Evolutionary conservation across 2,329 filamentous ascomycete species (phyloP).

Genomic region (Chrysosporium queenslandicum): DNA sequence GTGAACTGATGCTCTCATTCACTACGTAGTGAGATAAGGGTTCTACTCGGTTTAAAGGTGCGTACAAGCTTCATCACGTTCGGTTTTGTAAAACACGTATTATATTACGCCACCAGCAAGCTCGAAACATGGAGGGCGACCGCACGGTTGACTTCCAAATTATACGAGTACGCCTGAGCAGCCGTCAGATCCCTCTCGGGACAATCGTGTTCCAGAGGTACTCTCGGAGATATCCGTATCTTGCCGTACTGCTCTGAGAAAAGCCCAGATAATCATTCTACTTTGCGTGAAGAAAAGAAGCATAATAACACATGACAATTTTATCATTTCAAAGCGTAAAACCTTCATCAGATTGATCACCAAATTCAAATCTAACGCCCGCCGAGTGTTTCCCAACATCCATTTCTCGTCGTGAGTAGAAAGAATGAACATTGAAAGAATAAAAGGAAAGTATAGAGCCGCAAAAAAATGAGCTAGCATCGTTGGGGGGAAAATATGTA

Average conservation of each 20-base stretch:
- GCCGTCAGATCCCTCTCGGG: too few relatives aligned
- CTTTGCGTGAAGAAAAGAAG: neutral
- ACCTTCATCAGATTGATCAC: constrained; percentile 4
- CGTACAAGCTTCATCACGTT: too few relatives aligned
- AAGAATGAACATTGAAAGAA: constrained; percentile 12
- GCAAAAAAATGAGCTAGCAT: neutral
- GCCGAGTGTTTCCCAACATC: constrained; percentile 11
- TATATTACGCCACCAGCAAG: too few relatives aligned
- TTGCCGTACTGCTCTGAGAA: neutral
- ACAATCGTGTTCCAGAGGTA: too few relatives aligned
- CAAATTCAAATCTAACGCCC: constrained; percentile 11
- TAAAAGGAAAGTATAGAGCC: constrained; percentile 5
- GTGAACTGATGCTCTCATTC: too few relatives aligned
- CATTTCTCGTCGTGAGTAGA: constrained; percentile 12
- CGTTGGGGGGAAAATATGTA: neutral
- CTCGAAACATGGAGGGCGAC: too few relatives aligned
- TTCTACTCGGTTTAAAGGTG: too few relatives aligned
- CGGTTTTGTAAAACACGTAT: too few relatives aligned
- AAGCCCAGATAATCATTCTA: neutral
- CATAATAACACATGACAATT: constrained; percentile 3
- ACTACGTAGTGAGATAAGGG: too few relatives aligned
- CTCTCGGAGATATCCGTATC: neutral
- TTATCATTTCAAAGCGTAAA: constrained; percentile 8
- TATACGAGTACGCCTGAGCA: too few relatives aligned
- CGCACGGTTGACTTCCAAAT: too few relatives aligned